Conservation (phyloP, 768 basidiomycete genomes). For the Pholiota molesta region DNA sequence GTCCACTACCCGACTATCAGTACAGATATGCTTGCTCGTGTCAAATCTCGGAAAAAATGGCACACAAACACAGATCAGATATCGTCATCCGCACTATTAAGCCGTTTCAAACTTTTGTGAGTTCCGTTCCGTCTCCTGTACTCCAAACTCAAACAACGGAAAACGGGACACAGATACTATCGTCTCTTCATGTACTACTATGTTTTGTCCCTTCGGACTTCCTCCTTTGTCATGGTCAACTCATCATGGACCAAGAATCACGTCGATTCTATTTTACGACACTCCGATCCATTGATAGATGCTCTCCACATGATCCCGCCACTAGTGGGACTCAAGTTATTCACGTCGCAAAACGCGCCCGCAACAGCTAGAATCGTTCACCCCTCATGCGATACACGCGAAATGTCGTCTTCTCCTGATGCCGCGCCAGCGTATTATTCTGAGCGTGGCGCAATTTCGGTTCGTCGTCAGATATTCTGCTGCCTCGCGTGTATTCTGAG, state of each 20-base stretch:
- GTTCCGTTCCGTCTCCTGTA: conserved; percentile 7
- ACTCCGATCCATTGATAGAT: conserved; percentile 54
- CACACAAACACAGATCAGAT: conserved; percentile 66
- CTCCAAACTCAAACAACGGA: not conserved
- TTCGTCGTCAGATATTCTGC: conserved; percentile 32
- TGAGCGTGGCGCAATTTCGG: conserved; percentile 95
- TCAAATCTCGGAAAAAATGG: conserved; percentile 56
- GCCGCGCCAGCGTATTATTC: conserved; percentile 61
- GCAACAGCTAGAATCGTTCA: conserved; percentile 63
- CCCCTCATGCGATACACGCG: conserved; percentile 89
- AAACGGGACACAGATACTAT: conserved; percentile 68
- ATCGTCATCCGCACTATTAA: conserved; percentile 57
- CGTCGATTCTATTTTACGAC: conserved; percentile 69
- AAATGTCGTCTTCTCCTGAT: conserved; percentile 63
- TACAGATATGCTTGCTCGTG: conserved; percentile 89
- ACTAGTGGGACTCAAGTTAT: conserved; percentile 33
- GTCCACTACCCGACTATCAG: conserved; percentile 98
- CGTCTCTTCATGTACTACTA: conserved; percentile 86
- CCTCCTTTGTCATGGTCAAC: conserved; percentile 89
- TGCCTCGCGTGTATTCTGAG: not conserved
- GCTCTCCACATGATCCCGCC: conserved; percentile 48
- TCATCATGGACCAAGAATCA: conserved; percentile 94
- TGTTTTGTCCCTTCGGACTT: conserved; percentile 67
- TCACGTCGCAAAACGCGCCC: conserved; percentile 28
- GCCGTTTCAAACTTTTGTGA: conserved; percentile 65